A percentile compares a stretch with the other conserved stretches of the same genome.
phyloP scores from a whole-genome alignment of 1,139 yeast species.

The Lodderomyces orthopsilosis region DNA sequence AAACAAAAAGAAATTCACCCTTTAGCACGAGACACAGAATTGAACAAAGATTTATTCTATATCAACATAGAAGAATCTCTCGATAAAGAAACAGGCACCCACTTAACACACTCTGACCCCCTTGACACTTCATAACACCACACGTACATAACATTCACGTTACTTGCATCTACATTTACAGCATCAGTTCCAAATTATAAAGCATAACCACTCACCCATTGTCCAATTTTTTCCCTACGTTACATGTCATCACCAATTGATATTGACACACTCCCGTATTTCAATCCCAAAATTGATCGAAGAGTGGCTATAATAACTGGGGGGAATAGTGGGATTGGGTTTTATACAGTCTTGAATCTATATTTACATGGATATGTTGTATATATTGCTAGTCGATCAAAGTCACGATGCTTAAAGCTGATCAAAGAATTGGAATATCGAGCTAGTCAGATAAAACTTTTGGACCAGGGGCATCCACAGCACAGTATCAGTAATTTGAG shows the following conservation, averaged over 20 bases:
- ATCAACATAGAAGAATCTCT: no score
- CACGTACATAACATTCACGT: no score
- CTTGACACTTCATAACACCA: no score
- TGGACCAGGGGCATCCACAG: neutral
- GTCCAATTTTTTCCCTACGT: neutral
- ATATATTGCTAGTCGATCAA: slow-evolving; percentile 70
- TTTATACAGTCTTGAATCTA: slow-evolving; percentile 69
- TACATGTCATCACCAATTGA: slow-evolving; percentile 15
- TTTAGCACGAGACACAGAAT: neutral
- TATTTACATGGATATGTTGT: slow-evolving; percentile 76
- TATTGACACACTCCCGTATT: slow-evolving; percentile 33
- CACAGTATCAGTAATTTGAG: neutral
- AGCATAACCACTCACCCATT: slow-evolving; percentile 1
- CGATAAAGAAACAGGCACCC: no score
- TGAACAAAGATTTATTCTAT: neutral
- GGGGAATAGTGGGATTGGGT: slow-evolving; percentile 80
- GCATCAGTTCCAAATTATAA: no score
- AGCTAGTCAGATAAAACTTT: slow-evolving; percentile 36
- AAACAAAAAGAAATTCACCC: no score
- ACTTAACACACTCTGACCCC: no score
- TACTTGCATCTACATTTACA: no score
- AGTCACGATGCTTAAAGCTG: slow-evolving; percentile 53
- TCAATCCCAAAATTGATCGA: slow-evolving; percentile 40
- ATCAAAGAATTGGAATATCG: slow-evolving; percentile 53
- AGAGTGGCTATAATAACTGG: slow-evolving; percentile 74